Conservation (phyloP, 2,329 filamentous ascomycete genomes). For the Fusarium pininemorale region DNA sequence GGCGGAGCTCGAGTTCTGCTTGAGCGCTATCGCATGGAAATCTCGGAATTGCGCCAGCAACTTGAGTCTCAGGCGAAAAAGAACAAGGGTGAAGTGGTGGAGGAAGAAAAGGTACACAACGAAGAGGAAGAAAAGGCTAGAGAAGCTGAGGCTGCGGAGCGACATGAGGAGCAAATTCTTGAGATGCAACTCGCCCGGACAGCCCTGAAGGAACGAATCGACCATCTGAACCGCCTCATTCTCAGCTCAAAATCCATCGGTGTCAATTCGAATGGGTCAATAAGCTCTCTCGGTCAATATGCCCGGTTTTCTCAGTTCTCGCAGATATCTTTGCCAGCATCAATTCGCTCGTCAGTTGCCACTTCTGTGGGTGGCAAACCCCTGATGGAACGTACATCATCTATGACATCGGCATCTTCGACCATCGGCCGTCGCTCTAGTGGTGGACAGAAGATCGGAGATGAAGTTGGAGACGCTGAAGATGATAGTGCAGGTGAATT, state of each 20-base stretch:
- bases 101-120: constrained; percentile 69
- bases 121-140: constrained; percentile 77
- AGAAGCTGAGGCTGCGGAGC: constrained; percentile 82
- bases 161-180: constrained; percentile 96
- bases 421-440: constrained; percentile 66
- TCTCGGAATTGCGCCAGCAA: constrained; percentile 80
- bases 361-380: constrained; percentile 64
- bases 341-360: constrained; percentile 74
- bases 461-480: constrained; percentile 61
- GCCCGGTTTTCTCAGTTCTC: constrained; percentile 73
- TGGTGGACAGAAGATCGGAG: constrained; percentile 55
- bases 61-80: constrained; percentile 83
- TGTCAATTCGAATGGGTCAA: constrained; percentile 81
- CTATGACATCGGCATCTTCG: constrained; percentile 71
- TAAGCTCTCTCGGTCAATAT: constrained; percentile 72
- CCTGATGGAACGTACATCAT: constrained; percentile 70
- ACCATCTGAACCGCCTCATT: constrained; percentile 94
- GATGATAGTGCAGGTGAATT: constrained; percentile 81
- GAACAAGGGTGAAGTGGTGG: constrained; percentile 66
- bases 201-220: constrained; percentile 94
- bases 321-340: constrained; percentile 63
- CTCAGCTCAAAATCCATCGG: constrained; percentile 95
- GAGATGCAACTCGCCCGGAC: constrained; percentile 98
- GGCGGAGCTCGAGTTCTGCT: constrained; percentile 86
- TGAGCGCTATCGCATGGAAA: constrained; percentile 94